Evolutionary conservation across 225 moss, liverwort and hornwort species (phyloP).

Genomic region (Climacium dendroides): DNA sequence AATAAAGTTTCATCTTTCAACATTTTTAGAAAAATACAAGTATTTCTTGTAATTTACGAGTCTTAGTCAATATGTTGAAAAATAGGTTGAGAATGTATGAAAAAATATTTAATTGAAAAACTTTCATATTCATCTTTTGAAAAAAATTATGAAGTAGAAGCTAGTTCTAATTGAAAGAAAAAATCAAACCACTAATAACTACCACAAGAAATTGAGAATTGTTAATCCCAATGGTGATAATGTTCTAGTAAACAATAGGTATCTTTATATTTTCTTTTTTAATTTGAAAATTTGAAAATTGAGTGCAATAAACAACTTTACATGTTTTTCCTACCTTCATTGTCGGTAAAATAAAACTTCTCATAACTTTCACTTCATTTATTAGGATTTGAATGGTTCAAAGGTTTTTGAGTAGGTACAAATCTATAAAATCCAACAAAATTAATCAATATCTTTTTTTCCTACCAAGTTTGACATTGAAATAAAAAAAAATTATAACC

Average conservation of each 20-base stretch:
- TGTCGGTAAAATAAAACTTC: neutral
- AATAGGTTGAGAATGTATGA: neutral
- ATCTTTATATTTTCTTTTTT: too few relatives aligned
- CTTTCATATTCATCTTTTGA: too few relatives aligned
- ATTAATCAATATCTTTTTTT: too few relatives aligned
- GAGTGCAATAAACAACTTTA: accelerated
- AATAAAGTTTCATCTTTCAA: neutral
- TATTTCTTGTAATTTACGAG: neutral
- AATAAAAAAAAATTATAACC: neutral
- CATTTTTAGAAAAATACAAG: neutral
- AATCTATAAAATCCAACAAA: neutral
- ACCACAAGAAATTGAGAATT: neutral
- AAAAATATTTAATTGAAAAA: neutral
- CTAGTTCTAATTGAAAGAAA: too few relatives aligned
- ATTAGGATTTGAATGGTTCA: neutral
- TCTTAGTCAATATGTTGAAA: neutral
- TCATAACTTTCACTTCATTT: too few relatives aligned
- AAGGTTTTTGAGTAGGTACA: neutral
- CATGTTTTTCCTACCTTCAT: neutral
- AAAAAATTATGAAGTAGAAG: too few relatives aligned
- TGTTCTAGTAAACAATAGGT: neutral
- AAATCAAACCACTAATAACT: too few relatives aligned
- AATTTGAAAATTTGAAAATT: neutral
- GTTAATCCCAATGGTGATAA: neutral
- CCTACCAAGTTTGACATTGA: accelerated